Percentiles rank a stretch among this genome's conserved stretches.
Conservation (phyloP, 495 filamentous ascomycete species). For the Friedmanniomyces endolithicus region DNA sequence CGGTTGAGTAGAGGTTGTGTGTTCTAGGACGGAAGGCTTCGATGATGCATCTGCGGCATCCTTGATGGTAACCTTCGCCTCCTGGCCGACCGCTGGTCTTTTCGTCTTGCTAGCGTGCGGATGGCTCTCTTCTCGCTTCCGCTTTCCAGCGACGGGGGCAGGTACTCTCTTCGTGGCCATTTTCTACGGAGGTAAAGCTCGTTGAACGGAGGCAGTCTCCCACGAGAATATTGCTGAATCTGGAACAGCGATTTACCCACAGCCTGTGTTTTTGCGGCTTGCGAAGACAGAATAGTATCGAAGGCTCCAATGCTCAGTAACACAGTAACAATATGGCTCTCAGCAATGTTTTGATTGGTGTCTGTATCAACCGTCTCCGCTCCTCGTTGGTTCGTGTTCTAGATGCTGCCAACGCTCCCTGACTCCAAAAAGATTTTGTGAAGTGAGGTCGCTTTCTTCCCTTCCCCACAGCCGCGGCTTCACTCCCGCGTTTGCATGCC, state of each 20-base stretch:
- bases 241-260: too few species aligned
- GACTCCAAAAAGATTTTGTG: background rate
- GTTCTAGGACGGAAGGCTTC: background rate
- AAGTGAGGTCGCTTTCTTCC: background rate
- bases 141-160: conserved; percentile 4
- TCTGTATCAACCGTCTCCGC: too few species aligned
- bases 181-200: background rate
- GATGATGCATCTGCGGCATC: background rate
- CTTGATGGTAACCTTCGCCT: background rate
- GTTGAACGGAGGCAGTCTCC: background rate
- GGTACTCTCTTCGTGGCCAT: background rate
- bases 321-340: too few species aligned
- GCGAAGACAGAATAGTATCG: too few species aligned
- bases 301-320: too few species aligned
- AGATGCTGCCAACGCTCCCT: too few species aligned
- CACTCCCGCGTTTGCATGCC: too few species aligned
- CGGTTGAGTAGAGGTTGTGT: background rate
- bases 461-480: background rate
- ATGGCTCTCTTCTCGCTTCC: conserved; percentile 8
- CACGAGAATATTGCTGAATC: too few species aligned
- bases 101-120: background rate
- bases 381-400: too few species aligned
- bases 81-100: background rate
- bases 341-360: too few species aligned
- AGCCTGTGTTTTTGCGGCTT: too few species aligned